phyloP scores from a whole-genome alignment of 148 eudicot species.

The Talinum fruticosum region DNA sequence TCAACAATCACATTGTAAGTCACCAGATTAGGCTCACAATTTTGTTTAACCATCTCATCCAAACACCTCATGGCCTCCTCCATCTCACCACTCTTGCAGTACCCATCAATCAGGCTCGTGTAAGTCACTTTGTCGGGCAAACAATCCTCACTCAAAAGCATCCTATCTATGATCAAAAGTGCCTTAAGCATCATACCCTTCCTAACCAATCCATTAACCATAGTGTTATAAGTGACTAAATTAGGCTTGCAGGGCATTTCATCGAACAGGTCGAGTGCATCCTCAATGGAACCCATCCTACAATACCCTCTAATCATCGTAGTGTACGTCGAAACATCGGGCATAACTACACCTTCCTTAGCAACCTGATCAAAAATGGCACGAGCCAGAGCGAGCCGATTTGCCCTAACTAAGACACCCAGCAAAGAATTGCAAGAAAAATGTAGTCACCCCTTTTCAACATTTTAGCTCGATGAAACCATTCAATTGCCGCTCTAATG shows the following conservation, averaged over 20 bases:
- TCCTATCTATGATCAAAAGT: conserved; percentile 10
- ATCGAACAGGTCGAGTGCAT: conserved; percentile 47
- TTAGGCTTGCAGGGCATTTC: conserved; percentile 26
- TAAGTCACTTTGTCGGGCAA: conserved; percentile 12
- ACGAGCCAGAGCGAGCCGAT: neutral
- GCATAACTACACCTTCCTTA: conserved; percentile 4
- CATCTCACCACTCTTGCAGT: conserved; percentile 29
- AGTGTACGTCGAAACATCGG: conserved; percentile 3
- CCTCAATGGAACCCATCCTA: conserved; percentile 7
- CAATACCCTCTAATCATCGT: conserved; percentile 24
- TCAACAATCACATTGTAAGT: conserved; percentile 40
- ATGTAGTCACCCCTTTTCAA: neutral
- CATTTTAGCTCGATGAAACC: conserved; percentile 31
- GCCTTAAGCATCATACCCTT: conserved; percentile 20
- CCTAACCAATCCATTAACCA: conserved; percentile 15
- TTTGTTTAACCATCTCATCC: conserved; percentile 19
- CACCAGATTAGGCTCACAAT: conserved; percentile 15
- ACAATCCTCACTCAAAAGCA: conserved; percentile 9
- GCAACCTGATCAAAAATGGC: conserved; percentile 13
- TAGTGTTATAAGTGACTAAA: conserved; percentile 2
- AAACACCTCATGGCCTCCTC: conserved; percentile 14
- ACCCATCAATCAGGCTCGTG: conserved; percentile 19
- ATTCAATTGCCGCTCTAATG: conserved; percentile 29
- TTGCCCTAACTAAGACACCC: conserved; percentile 15
- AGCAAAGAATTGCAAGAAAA: conserved; percentile 15